These are phyloP conservation scores for Volvox carteri DNA, from an alignment of 163 green algal genomes.

Conservation along the genomic window DNA sequence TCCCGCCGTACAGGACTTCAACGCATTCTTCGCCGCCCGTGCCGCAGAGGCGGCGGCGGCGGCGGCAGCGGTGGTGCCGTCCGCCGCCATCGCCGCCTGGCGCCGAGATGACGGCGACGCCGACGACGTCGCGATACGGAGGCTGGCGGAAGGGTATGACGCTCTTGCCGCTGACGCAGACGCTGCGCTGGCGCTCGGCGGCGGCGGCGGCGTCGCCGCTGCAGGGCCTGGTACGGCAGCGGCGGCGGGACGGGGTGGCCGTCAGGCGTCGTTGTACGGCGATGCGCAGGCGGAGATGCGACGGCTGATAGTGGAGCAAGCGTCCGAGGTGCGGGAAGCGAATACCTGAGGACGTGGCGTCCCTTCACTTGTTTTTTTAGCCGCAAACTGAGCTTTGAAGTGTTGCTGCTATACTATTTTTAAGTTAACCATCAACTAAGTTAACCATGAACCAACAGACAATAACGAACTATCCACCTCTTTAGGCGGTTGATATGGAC, in stretches of 20 bases:
- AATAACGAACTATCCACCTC: no score
- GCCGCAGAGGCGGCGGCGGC: not conserved
- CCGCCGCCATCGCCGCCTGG: not conserved
- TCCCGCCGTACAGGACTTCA: no score
- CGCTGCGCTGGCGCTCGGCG: conserved; percentile 4
- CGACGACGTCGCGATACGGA: conserved; percentile 19
- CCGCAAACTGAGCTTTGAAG: no score
- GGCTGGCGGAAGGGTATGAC: conserved; percentile 11
- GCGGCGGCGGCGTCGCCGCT: not conserved
- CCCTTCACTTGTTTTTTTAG: no score
- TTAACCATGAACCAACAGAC: no score
- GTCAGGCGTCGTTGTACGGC: not conserved
- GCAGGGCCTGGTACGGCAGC: not conserved
- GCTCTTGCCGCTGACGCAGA: conserved; percentile 23
- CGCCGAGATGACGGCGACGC: not conserved
- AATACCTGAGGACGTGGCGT: no score
- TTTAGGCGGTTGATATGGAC: conserved; percentile 44
- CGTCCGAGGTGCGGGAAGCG: not conserved
- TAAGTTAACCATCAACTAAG: no score
- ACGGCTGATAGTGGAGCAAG: conserved; percentile 5
- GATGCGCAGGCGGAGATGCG: conserved; percentile 19
- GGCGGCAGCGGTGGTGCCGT: not conserved
- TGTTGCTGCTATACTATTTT: no score
- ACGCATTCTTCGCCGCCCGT: conserved; percentile 15
- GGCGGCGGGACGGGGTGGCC: not conserved